Conservation (phyloP, 2,329 filamentous ascomycete genomes). For the Harringtonia lauricola region DNA sequence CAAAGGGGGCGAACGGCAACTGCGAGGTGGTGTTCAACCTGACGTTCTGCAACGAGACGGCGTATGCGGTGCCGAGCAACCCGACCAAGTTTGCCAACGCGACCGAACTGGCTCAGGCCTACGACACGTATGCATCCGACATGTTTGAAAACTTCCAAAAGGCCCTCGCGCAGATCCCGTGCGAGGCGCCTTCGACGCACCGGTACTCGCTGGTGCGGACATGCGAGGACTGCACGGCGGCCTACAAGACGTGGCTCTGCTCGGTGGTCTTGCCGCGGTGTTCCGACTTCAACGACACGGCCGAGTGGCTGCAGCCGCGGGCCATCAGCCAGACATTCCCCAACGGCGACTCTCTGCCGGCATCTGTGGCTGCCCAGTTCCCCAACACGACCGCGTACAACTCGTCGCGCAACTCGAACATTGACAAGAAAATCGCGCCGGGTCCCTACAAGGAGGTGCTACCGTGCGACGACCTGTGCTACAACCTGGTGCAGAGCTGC, state of each 20-base stretch:
- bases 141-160: slow-evolving; percentile 73
- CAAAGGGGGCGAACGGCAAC: slow-evolving; percentile 53
- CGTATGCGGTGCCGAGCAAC: slow-evolving; percentile 85
- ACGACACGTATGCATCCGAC: slow-evolving; percentile 61
- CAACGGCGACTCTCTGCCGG: slow-evolving; percentile 39
- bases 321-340: slow-evolving; percentile 62
- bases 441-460: slow-evolving; percentile 92
- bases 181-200: slow-evolving; percentile 62
- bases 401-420: slow-evolving; percentile 56
- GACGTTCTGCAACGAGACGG: slow-evolving; percentile 77
- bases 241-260: slow-evolving; percentile 94
- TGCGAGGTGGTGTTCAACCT: slow-evolving; percentile 81
- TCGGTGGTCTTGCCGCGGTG: slow-evolving; percentile 87
- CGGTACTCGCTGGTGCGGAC: slow-evolving; percentile 70
- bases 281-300: slow-evolving; percentile 56
- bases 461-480: slow-evolving; percentile 82
- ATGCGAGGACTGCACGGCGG: slow-evolving; percentile 64
- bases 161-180: slow-evolving; percentile 73
- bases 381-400: slow-evolving; percentile 30
- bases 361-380: slow-evolving; percentile 18
- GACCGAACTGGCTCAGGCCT: slow-evolving; percentile 54
- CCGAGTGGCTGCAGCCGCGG: slow-evolving; percentile 50
- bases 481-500: slow-evolving; percentile 74
- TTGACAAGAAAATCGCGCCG: slow-evolving; percentile 61
- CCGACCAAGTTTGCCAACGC: slow-evolving; percentile 47